These are phyloP conservation scores for Lecanicillium sp. DNA, from an alignment of 2,329 filamentous ascomycete species.

Conservation along the genomic window DNA sequence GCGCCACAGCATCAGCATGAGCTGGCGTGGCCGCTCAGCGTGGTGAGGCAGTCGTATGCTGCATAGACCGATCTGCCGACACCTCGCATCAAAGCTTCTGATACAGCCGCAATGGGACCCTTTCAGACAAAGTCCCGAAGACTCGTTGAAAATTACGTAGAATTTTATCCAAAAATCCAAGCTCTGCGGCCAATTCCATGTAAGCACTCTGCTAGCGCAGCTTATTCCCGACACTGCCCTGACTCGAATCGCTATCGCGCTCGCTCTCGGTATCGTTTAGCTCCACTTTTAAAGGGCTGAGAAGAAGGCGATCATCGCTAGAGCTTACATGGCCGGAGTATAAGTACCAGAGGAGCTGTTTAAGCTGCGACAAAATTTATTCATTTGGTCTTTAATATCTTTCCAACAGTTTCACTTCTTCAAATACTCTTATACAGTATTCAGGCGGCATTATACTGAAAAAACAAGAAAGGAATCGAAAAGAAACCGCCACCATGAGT, in stretches of 20 bases:
- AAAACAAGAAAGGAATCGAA: too few relatives aligned
- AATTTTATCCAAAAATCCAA: too few relatives aligned
- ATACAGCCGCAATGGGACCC: too few relatives aligned
- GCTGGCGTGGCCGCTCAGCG: constrained; percentile 14
- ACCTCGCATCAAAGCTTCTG: not conserved
- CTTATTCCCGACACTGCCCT: not conserved
- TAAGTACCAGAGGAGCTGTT: not conserved
- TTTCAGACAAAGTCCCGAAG: too few relatives aligned
- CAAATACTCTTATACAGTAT: not conserved
- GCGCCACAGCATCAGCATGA: constrained; percentile 8
- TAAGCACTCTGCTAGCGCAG: not conserved
- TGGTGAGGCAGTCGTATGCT: not conserved
- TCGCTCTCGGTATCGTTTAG: constrained; percentile 17
- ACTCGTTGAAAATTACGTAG: too few relatives aligned
- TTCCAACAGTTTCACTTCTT: not conserved
- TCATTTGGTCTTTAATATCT: not conserved
- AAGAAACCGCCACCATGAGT: constrained; percentile 11
- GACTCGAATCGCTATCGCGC: not conserved
- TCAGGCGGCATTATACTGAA: too few relatives aligned
- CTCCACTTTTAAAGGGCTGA: constrained; percentile 4
- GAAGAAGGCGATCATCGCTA: not conserved
- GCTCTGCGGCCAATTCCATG: too few relatives aligned
- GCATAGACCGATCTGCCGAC: too few relatives aligned
- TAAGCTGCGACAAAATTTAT: too few relatives aligned
- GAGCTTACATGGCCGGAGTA: not conserved